Conservation (phyloP, 139 green algal species). For the Axilococcus clingmanii region DNA sequence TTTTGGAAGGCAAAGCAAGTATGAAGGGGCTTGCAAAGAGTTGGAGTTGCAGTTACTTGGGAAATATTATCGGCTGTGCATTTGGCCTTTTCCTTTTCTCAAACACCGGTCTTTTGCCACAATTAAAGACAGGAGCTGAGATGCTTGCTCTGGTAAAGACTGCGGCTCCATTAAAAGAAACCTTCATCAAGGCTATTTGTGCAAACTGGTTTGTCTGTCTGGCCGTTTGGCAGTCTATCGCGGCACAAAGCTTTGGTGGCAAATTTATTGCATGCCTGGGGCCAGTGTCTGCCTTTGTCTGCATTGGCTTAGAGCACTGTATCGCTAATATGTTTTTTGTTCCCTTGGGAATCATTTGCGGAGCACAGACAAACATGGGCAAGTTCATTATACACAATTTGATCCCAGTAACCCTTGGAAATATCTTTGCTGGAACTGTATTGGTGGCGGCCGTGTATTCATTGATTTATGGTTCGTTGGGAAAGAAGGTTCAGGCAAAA, state of each 20-base stretch:
- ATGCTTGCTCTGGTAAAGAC: constrained; percentile 41
- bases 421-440: constrained; percentile 63
- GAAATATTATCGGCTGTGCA: constrained; percentile 77
- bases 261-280: constrained; percentile 70
- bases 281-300: constrained; percentile 76
- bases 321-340: constrained; percentile 75
- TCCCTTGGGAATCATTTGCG: constrained; percentile 32
- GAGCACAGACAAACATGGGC: constrained; percentile 45
- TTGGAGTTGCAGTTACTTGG: constrained; percentile 64
- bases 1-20: constrained; percentile 47
- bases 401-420: constrained; percentile 83
- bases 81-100: constrained; percentile 46
- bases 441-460: constrained; percentile 54
- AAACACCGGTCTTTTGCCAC: constrained; percentile 47
- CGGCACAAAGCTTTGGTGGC: constrained; percentile 52
- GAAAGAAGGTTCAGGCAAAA: constrained; percentile 24
- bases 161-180: constrained; percentile 28
- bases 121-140: constrained; percentile 19
- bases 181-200: constrained; percentile 59
- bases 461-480: constrained; percentile 40
- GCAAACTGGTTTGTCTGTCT: constrained; percentile 90
- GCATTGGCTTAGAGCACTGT: constrained; percentile 73
- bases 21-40: constrained; percentile 32
- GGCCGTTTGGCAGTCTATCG: constrained; percentile 67
- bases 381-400: constrained; percentile 50